These are phyloP conservation scores for Thraustotheca clavata DNA, from an alignment of 352 stramenopile species.

Conservation along the genomic window DNA sequence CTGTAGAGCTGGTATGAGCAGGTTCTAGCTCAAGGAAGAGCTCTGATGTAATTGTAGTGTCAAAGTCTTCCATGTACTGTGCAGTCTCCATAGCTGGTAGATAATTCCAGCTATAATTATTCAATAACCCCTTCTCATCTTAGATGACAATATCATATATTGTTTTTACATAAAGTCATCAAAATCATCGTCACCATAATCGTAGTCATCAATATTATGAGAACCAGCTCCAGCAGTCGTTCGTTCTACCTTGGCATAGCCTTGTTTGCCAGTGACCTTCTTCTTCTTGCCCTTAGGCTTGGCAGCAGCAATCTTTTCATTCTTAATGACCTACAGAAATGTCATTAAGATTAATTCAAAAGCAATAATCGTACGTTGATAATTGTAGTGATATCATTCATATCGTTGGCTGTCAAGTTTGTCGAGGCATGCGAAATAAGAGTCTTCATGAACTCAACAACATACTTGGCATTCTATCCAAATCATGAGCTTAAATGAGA, in stretches of 20 bases:
- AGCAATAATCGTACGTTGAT: conserved; percentile 45
- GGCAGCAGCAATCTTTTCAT: conserved; percentile 73
- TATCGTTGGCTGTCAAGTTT: conserved; percentile 73
- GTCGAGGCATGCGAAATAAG: conserved; percentile 60
- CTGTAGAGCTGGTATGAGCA: too few relatives aligned
- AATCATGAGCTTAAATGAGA: too few relatives aligned
- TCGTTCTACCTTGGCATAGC: conserved; percentile 72
- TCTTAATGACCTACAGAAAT: conserved; percentile 47
- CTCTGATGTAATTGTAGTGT: too few relatives aligned
- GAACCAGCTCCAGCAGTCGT: conserved; percentile 31
- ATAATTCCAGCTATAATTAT: too few relatives aligned
- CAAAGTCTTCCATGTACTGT: background rate
- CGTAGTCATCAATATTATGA: conserved; percentile 29
- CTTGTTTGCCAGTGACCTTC: conserved; percentile 67
- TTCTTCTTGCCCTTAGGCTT: conserved; percentile 85
- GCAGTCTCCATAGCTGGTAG: too few relatives aligned
- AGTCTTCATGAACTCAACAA: conserved; percentile 72
- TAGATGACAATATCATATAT: too few relatives aligned
- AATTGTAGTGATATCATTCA: conserved; percentile 82
- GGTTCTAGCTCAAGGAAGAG: too few relatives aligned
- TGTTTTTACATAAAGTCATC: conserved; percentile 75
- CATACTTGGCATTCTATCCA: conserved; percentile 64
- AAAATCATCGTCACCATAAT: conserved; percentile 62
- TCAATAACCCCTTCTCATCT: too few relatives aligned
- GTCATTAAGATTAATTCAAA: background rate